These are phyloP conservation scores for Carex myosuroides DNA, from an alignment of 176 grass and related monocot genomes.

Conservation along the genomic window DNA sequence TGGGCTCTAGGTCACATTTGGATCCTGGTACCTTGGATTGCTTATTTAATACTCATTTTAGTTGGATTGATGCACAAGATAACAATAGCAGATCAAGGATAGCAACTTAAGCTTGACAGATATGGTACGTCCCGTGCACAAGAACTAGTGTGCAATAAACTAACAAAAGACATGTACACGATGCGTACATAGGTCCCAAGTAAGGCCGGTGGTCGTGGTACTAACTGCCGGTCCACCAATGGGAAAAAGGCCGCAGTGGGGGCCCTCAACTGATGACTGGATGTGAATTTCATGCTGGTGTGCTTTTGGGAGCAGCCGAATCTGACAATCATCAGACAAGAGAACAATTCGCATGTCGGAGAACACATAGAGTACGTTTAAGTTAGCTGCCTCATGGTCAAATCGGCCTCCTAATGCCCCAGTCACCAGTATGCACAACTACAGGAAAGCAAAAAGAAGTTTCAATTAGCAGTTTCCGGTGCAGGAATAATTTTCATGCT, in stretches of 20 bases:
- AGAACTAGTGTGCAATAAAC: background rate
- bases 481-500: background rate
- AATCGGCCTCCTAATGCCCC: conserved; percentile 74
- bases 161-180: conserved; percentile 1
- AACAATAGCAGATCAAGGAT: background rate
- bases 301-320: conserved; percentile 54
- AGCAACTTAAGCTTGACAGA: background rate
- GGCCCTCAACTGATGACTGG: conserved; percentile 49
- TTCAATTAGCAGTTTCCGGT: background rate
- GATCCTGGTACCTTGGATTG: background rate
- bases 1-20: background rate
- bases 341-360: conserved; percentile 61
- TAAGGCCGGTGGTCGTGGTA: conserved; percentile 55
- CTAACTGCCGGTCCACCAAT: conserved; percentile 49
- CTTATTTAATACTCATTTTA: background rate
- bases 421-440: conserved; percentile 55
- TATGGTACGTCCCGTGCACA: background rate
- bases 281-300: conserved; percentile 60
- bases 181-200: conserved; percentile 54
- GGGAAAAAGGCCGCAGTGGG: conserved; percentile 59
- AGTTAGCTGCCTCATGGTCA: conserved; percentile 74
- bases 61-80: background rate
- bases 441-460: conserved; percentile 14
- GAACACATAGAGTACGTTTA: conserved; percentile 54
- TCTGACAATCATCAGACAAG: conserved; percentile 70